Evolutionary conservation across 306 rosid genomes (phyloP), one percentile per base, ranked within the genome.

Genomic region (Glycine soja): DNA sequence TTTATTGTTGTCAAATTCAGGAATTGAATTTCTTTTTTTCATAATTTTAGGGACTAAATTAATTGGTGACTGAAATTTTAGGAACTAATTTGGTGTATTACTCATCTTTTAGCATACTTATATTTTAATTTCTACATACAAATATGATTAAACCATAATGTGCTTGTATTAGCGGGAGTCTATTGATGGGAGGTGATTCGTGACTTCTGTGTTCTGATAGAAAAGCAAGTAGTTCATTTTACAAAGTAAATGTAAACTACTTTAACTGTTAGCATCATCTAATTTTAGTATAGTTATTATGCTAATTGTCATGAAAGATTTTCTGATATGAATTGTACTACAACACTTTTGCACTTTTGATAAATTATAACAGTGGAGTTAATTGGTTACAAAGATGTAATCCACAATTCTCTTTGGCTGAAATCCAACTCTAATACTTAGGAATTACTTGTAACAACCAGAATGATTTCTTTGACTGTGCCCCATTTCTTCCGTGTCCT

Each of bases 401-500:
- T 57, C 34, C 18, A 18, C 5, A 16, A 8, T 16, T 18, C 10
- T 3, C 34, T 8, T 57, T 57, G 32, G 5, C 11, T 57, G 12
- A 57, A 57, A 57, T 57, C 2, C 63, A 16, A 57, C 2, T 57
- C 12, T 57, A 57, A 8, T 57, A 57, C 34, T 57, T 8, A 57
- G 12, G 11, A 57, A 18, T 16, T 2, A 6, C 62, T 16, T 8
- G 3, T 53, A 7, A 53, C 9, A 42, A 53, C 59, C 18, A 53
- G 15, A 4, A 3, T 70, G 14, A 58, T 87, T 8, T 82, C 86
- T 42, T 42, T 53, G 19, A 53, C 59, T 53, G 3, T 53, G 59
- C 9, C n/a, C 7, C 14, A 53, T 53, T 50, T 12, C 54, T 48
- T 48, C 5, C 14, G 4, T 3, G 53, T 48, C 53, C 5, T 48